phyloP scores from a whole-genome alignment of 192 early-diverging fungal genomes.

The Backusella luteola region DNA sequence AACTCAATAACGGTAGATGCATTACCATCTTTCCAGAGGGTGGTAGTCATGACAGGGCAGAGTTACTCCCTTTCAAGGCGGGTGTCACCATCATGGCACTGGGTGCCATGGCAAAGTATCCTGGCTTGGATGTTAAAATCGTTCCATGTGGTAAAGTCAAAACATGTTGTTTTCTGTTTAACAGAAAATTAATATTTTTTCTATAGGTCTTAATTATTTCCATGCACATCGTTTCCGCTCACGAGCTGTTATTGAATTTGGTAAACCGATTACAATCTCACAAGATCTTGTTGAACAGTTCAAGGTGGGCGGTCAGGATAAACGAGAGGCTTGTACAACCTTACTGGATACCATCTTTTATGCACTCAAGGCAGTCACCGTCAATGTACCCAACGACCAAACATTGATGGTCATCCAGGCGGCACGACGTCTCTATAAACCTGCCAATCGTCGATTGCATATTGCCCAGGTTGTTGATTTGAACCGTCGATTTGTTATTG shows the following conservation, averaged over 20 bases:
- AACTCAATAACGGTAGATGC: constrained; percentile 70
- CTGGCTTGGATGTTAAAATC: constrained; percentile 85
- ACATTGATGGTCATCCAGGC: constrained; percentile 95
- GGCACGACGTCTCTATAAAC: constrained; percentile 90
- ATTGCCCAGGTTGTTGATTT: constrained; percentile 87
- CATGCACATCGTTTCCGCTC: constrained; percentile 93
- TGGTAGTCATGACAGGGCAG: constrained; percentile 93
- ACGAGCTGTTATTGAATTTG: constrained; percentile 97
- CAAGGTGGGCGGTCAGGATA: constrained; percentile 75
- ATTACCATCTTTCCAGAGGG: constrained; percentile 99
- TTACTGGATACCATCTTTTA: constrained; percentile 79
- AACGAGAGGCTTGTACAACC: constrained; percentile 78
- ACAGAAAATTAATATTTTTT: neutral
- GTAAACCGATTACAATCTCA: constrained; percentile 81
- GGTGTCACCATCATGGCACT: constrained; percentile 84
- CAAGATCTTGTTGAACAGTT: constrained; percentile 81
- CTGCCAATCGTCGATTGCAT: constrained; percentile 78
- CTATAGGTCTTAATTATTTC: constrained; percentile 87
- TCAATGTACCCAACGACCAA: constrained; percentile 92
- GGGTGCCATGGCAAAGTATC: constrained; percentile 84
- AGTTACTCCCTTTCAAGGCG: constrained; percentile 87
- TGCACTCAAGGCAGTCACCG: constrained; percentile 82
- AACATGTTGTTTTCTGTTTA: neutral
- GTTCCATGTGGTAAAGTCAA: constrained; percentile 65
- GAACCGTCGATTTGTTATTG: constrained; percentile 85